Percentiles rank a stretch among this genome's conserved stretches.
Evolutionary conservation across 2,329 filamentous ascomycete species (phyloP).

Genomic region (Paecilomyces niveus): DNA sequence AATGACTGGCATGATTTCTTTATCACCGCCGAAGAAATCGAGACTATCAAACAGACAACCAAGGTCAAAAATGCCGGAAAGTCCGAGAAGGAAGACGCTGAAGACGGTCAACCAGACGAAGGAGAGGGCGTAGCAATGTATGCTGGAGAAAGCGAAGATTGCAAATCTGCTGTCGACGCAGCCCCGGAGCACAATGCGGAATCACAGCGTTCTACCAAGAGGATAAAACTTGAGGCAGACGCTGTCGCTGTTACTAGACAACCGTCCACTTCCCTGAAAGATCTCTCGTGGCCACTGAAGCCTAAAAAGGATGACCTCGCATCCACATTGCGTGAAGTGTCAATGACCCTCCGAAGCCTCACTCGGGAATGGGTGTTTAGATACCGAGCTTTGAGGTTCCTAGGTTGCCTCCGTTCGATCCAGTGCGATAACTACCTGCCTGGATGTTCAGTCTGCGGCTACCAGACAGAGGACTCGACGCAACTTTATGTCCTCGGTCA

Average conservation of each 20-base stretch:
- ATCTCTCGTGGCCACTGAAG: neutral
- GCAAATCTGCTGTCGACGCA: neutral
- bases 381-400: conserved; percentile 17
- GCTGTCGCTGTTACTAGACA: neutral
- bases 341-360: conserved; percentile 11
- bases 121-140: neutral
- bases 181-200: neutral
- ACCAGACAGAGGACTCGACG: conserved; percentile 16
- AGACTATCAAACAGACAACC: neutral
- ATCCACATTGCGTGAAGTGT: conserved; percentile 12
- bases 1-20: conserved; percentile 27
- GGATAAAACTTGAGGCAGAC: neutral
- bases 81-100: neutral
- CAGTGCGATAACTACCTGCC: conserved; percentile 9
- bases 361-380: conserved; percentile 16
- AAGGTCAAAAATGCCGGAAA: neutral
- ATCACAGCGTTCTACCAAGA: neutral
- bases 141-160: neutral
- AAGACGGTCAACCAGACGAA: neutral
- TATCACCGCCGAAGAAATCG: neutral
- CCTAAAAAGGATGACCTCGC: conserved; percentile 11
- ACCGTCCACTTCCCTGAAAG: neutral
- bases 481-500: conserved; percentile 36
- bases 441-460: conserved; percentile 28
- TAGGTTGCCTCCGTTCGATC: conserved; percentile 11